Evolutionary conservation across 495 filamentous ascomycete genomes (phyloP).

Genomic region (Endocarpon pusillum): DNA sequence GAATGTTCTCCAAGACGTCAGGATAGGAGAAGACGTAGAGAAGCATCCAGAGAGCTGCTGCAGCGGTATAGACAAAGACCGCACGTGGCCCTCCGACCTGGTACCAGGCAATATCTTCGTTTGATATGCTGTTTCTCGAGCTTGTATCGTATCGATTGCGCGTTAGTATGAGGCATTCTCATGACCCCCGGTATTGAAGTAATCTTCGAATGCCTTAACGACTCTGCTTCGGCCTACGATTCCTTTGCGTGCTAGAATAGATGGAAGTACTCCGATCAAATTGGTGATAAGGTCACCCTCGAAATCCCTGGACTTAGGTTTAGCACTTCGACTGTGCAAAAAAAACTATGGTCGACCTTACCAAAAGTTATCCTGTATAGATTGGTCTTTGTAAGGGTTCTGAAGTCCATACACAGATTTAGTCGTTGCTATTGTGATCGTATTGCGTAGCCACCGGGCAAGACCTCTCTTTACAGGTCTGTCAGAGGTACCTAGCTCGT

Average conservation of each 20-base stretch:
- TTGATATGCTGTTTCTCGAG: slow-evolving; percentile 15
- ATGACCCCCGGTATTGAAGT: slow-evolving; percentile 19
- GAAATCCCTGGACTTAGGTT: slow-evolving; percentile 19
- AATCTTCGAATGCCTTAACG: slow-evolving; percentile 22
- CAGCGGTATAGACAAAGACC: slow-evolving; percentile 28
- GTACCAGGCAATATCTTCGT: slow-evolving; percentile 24
- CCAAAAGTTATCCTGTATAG: slow-evolving; percentile 27
- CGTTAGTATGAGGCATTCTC: slow-evolving; percentile 17
- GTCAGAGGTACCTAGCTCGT: slow-evolving; percentile 7
- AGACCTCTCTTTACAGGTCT: slow-evolving; percentile 5
- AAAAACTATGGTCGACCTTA: slow-evolving; percentile 9
- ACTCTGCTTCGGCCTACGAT: slow-evolving; percentile 20
- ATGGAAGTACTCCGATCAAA: slow-evolving; percentile 19
- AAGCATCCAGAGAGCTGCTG: slow-evolving; percentile 28
- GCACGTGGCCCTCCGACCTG: slow-evolving; percentile 23
- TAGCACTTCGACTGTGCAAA: neutral
- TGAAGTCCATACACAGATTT: slow-evolving; percentile 29
- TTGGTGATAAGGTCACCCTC: slow-evolving; percentile 22
- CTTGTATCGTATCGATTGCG: slow-evolving; percentile 17
- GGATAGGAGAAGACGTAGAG: slow-evolving; percentile 23
- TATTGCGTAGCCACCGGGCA: slow-evolving; percentile 21
- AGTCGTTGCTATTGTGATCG: slow-evolving; percentile 32
- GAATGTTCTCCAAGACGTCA: slow-evolving; percentile 18
- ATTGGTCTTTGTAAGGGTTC: slow-evolving; percentile 29
- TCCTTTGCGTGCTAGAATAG: slow-evolving; percentile 23